Evolutionary conservation across 2,329 filamentous ascomycete genomes (phyloP).

Genomic region (Fusarium buxicola): DNA sequence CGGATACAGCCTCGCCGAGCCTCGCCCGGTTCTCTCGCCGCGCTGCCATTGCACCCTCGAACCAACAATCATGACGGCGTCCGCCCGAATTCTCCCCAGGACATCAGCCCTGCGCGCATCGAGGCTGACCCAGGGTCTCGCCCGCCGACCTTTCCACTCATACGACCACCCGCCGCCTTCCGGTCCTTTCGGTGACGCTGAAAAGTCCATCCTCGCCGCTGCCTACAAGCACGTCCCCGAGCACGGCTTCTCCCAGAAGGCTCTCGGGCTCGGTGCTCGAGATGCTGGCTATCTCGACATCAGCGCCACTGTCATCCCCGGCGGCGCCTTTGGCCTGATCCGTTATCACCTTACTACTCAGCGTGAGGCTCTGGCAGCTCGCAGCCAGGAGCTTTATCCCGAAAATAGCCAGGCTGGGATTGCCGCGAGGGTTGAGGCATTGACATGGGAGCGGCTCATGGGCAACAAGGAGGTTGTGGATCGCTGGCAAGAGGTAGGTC

Average conservation of each 20-base stretch:
- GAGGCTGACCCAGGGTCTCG: slow-evolving; percentile 26
- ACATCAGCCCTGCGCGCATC: slow-evolving; percentile 26
- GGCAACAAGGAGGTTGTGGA: slow-evolving; percentile 79
- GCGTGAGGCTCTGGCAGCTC: slow-evolving; percentile 67
- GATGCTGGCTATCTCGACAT: slow-evolving; percentile 90
- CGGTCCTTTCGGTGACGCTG: slow-evolving; percentile 72
- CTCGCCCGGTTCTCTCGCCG: not conserved
- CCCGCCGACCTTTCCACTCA: slow-evolving; percentile 72
- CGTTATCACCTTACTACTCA: slow-evolving; percentile 79
- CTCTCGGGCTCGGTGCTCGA: slow-evolving; percentile 81
- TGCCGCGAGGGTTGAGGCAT: slow-evolving; percentile 72
- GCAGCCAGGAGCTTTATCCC: slow-evolving; percentile 54
- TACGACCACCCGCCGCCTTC: slow-evolving; percentile 72
- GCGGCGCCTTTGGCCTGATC: slow-evolving; percentile 84
- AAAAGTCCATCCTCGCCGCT: slow-evolving; percentile 83
- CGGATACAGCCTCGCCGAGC: slow-evolving; percentile 10
- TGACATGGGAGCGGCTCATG: slow-evolving; percentile 82
- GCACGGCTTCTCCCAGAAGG: slow-evolving; percentile 82
- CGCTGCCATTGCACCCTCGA: not conserved
- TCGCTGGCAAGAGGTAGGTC: slow-evolving; percentile 85
- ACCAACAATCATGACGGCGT: slow-evolving; percentile 28
- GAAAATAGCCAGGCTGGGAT: slow-evolving; percentile 57
- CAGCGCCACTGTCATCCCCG: slow-evolving; percentile 83
- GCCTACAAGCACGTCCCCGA: slow-evolving; percentile 81
- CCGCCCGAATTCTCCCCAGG: slow-evolving; percentile 29